Conservation (phyloP, 306 rosid genomes). For the Sophora flavescens region DNA sequence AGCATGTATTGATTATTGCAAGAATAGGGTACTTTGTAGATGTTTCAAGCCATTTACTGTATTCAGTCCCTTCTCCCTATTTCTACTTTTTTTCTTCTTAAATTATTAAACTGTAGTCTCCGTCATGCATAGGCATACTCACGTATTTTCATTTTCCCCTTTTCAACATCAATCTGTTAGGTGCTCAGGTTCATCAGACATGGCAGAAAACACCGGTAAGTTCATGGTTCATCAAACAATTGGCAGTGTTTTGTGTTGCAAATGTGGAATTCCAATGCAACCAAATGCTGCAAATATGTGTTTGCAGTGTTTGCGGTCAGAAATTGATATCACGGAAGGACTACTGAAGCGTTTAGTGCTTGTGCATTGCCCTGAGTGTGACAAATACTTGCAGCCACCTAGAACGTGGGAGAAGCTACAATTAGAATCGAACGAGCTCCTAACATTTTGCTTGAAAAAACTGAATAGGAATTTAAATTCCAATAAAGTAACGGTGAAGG, state of each 20-base stretch:
- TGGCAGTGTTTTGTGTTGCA: constrained; percentile 60
- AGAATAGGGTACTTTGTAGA: too few relatives aligned
- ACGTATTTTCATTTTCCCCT: not conserved
- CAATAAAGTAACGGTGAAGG: constrained; percentile 57
- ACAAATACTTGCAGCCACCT: constrained; percentile 73
- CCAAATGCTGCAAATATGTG: constrained; percentile 78
- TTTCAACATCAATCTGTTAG: not conserved
- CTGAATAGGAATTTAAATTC: constrained; percentile 55
- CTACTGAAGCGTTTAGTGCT: constrained; percentile 61
- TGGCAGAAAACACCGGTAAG: constrained; percentile 71
- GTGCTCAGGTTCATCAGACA: constrained; percentile 36
- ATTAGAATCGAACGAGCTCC: constrained; percentile 65
- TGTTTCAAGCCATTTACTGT: too few relatives aligned
- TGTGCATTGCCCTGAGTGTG: constrained; percentile 69
- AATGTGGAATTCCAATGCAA: constrained; percentile 64
- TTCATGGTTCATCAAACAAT: constrained; percentile 57
- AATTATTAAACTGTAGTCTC: not conserved
- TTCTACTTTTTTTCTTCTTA: not conserved
- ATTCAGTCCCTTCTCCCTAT: too few relatives aligned
- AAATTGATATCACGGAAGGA: constrained; percentile 75
- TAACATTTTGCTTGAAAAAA: constrained; percentile 69
- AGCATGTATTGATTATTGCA: not conserved
- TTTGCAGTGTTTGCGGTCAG: constrained; percentile 71
- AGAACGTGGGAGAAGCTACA: constrained; percentile 71
- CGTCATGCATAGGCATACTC: not conserved